Evolutionary conservation across 306 rosid genomes (phyloP).

Genomic region (Prunus mira): DNA sequence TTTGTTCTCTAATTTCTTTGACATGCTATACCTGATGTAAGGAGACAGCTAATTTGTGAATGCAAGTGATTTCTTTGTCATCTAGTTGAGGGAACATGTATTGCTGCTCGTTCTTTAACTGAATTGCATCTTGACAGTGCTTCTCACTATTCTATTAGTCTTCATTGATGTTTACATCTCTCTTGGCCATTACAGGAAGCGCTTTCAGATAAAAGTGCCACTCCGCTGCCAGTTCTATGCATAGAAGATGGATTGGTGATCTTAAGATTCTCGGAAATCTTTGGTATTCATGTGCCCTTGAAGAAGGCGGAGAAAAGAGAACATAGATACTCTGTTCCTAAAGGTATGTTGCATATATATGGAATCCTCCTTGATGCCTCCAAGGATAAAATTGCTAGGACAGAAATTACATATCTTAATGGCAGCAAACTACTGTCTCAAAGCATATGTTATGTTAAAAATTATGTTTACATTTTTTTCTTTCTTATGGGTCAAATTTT

Average conservation of each 20-base stretch:
- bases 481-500: not conserved
- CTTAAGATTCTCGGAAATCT: constrained; percentile 89
- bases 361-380: constrained; percentile 21
- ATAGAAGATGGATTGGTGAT: constrained; percentile 79
- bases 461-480: not conserved
- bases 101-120: not conserved
- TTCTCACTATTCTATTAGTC: not conserved
- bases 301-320: constrained; percentile 84
- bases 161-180: constrained; percentile 12
- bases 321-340: constrained; percentile 54
- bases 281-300: constrained; percentile 70
- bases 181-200: constrained; percentile 29
- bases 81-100: not conserved
- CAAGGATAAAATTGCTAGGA: not conserved
- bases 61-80: not conserved
- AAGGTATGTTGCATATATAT: constrained; percentile 46
- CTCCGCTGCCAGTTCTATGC: constrained; percentile 78
- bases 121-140: not conserved
- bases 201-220: constrained; percentile 28
- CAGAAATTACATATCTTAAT: not conserved
- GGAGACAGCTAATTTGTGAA: not conserved
- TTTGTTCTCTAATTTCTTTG: constrained; percentile 3
- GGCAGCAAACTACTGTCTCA: constrained; percentile 7
- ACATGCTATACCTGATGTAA: not conserved
- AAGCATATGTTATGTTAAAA: not conserved